phyloP scores from a whole-genome alignment of 768 basidiomycete species.

The Hygrocybe coccinea region DNA sequence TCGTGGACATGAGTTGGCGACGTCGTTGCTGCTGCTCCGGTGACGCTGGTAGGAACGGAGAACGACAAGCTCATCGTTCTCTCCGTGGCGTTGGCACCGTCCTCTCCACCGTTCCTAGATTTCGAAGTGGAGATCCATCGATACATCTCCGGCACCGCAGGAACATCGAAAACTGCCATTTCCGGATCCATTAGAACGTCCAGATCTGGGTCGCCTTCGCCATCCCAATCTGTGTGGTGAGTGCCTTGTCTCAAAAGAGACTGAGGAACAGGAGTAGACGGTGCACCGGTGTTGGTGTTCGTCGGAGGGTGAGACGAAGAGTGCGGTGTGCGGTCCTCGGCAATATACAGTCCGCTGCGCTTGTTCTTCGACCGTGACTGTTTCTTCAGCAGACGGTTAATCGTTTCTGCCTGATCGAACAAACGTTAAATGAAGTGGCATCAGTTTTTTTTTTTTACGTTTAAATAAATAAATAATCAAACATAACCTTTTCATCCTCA shows the following conservation, averaged over 20 bases:
- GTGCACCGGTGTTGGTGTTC: conserved; percentile 19
- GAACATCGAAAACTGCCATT: conserved; percentile 35
- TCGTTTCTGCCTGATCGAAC: conserved; percentile 65
- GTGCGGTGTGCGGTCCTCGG: conserved; percentile 40
- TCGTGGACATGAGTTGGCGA: conserved; percentile 1
- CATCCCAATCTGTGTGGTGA: conserved; percentile 4
- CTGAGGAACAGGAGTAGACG: conserved; percentile 21
- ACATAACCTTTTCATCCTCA: conserved; percentile 72
- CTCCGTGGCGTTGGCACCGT: conserved; percentile 7
- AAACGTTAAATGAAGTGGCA: background rate
- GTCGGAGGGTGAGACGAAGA: conserved; percentile 23
- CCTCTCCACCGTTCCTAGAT: background rate
- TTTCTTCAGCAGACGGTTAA: conserved; percentile 84
- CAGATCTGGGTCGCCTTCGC: conserved; percentile 30
- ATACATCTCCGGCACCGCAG: conserved; percentile 53
- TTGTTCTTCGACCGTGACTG: conserved; percentile 65
- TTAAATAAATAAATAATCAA: too few relatives aligned
- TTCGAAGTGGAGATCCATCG: conserved; percentile 63
- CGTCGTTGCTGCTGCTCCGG: background rate
- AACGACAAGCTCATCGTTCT: conserved; percentile 45
- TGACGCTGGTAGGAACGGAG: conserved; percentile 42
- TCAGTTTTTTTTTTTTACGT: too few relatives aligned
- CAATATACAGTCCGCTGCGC: conserved; percentile 46
- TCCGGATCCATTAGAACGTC: conserved; percentile 40
- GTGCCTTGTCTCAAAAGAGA: conserved; percentile 11